Conservation (phyloP, 129 eudicot genomes). For the Centella asiatica region DNA sequence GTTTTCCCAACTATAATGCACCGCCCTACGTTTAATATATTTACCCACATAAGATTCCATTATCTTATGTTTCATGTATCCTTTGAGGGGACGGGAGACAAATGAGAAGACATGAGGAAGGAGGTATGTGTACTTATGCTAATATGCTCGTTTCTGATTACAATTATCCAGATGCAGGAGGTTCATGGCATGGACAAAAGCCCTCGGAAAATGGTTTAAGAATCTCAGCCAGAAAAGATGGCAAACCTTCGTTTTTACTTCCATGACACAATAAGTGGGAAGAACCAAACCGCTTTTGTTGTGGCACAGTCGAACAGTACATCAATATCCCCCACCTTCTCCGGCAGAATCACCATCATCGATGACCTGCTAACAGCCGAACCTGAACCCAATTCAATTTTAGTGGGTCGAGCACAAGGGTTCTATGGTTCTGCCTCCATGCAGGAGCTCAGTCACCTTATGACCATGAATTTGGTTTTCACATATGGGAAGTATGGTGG, state of each 20-base stretch:
- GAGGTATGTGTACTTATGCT: too few species aligned
- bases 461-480: conserved; percentile 43
- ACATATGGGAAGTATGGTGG: conserved; percentile 21
- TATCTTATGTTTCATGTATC: too few species aligned
- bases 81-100: too few species aligned
- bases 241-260: conserved; percentile 27
- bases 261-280: conserved; percentile 33
- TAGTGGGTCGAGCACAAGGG: conserved; percentile 53
- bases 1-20: too few species aligned
- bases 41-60: too few species aligned
- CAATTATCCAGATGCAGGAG: too few species aligned
- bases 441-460: conserved; percentile 21
- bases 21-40: too few species aligned
- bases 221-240: conserved; percentile 22
- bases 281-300: conserved; percentile 24
- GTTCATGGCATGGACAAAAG: conserved; percentile 28
- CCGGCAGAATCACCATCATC: conserved; percentile 27
- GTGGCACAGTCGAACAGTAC: conserved; percentile 33
- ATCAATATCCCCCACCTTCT: conserved; percentile 17
- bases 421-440: conserved; percentile 26
- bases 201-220: conserved; percentile 33
- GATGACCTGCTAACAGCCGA: conserved; percentile 42
- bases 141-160: too few species aligned
- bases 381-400: conserved; percentile 27
- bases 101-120: too few species aligned